Base-by-base conservation (phyloP, 2,329 filamentous ascomycete species). In the Xylaria arbuscula region DNA sequence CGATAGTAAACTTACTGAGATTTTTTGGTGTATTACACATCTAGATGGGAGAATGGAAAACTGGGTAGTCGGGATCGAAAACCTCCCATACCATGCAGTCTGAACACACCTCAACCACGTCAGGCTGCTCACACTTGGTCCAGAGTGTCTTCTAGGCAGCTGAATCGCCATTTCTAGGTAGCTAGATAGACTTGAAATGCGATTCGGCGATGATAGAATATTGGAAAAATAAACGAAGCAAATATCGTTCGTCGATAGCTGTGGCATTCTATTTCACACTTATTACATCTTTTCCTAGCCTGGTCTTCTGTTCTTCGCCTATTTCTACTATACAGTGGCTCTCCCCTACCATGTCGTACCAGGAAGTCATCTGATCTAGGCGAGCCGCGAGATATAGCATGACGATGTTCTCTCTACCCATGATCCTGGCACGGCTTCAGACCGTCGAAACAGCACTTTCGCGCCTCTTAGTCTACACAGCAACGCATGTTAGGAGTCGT, bases 61-160 rank as follows among this genome's bases (percentile, higher is more conserved):
- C 19, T 28, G 32, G 42, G 54, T 32, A 15, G 15, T 32, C 36
- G 32, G 24, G 19, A 10, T 56, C 28, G 17, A 51, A 34, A 24
- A 22, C 19, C 51, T n/a, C 13, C 15, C 7, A 19, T 54, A n/a
- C 51, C 2, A 32, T 32, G 7, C 32, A 36, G n/a, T 22, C 34
- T 13, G 47, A 36, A 58, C 50, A 68, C 67, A 50, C 63, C 63
- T 53, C 56, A 42, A 40, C 62, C 53, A 68, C 62, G 57, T 62
- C 53, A 54, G 59, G 48, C 34, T 28, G 66, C 54, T 24, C 6
- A 51, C 59, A 45, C 54, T 53, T 53, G 28, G 28, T 17, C 38
- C 32, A 17, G 32, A 34, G n/a, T 45, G 13, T 40, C 36, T 17
- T 15, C 50, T 47, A 68, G 66, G 62, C 66, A 68, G 24, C 62